These are phyloP conservation scores for Hypoxylon sp. DNA, from an alignment of 2,329 filamentous ascomycete genomes.

Conservation along the genomic window DNA sequence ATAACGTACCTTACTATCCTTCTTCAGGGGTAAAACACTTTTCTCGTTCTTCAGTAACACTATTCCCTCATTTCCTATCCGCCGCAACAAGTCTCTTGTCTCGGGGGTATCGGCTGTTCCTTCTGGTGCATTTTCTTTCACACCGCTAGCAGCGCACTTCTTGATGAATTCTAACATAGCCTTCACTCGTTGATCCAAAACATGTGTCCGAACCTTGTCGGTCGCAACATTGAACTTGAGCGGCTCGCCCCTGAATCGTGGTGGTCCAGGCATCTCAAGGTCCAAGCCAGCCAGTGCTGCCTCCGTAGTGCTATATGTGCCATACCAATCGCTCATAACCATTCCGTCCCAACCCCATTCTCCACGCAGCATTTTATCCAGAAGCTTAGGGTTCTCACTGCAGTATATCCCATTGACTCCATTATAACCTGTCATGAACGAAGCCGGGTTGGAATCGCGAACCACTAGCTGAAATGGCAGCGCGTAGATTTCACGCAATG, in stretches of 20 bases:
- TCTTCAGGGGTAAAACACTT: slow-evolving; percentile 73
- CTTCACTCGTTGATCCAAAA: slow-evolving; percentile 71
- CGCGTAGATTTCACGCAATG: slow-evolving; percentile 71
- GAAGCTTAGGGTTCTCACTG: slow-evolving; percentile 67
- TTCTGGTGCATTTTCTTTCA: slow-evolving; percentile 70
- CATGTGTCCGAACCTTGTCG: slow-evolving; percentile 69
- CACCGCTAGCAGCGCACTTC: slow-evolving; percentile 66
- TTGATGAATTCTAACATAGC: slow-evolving; percentile 73
- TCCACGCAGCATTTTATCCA: slow-evolving; percentile 66
- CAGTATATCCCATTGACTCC: slow-evolving; percentile 71
- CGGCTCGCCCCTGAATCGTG: slow-evolving; percentile 65
- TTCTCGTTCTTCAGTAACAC: slow-evolving; percentile 82
- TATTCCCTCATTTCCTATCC: slow-evolving; percentile 77
- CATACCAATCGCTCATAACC: slow-evolving; percentile 74
- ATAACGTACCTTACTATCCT: slow-evolving; percentile 67
- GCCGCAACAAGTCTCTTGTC: slow-evolving; percentile 74
- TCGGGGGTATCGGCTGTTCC: slow-evolving; percentile 71
- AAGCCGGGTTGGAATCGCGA: slow-evolving; percentile 65
- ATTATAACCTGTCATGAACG: slow-evolving; percentile 73
- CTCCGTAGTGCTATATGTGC: slow-evolving; percentile 69
- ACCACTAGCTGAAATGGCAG: slow-evolving; percentile 72
- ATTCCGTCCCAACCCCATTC: slow-evolving; percentile 73
- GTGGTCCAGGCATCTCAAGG: slow-evolving; percentile 73
- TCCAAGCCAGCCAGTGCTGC: slow-evolving; percentile 68
- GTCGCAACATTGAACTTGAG: slow-evolving; percentile 68